Evolutionary conservation across 2,329 filamentous ascomycete species (phyloP), one percentile per base, ranked within the genome.

Genomic region (Cladophialophora carrionii): DNA sequence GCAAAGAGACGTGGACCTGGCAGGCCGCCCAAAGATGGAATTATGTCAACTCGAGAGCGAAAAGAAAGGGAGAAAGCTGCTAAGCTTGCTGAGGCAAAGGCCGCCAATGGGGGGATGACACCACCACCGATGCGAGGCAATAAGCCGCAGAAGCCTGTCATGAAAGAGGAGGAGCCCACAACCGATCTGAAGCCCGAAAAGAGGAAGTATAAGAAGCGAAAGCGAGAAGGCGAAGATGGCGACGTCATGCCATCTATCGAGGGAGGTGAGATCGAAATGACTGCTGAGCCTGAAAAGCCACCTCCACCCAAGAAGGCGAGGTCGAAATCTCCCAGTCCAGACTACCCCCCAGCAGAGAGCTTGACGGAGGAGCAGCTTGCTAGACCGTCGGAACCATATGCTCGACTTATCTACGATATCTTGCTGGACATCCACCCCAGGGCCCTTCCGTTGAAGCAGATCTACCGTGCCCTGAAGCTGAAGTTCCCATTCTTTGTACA

Each of bases 31-130:
- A 88, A 88, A 76, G 86, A 88, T 72, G 87, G 87, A 22, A 82
- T 88, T 72, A 86, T 88, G 81, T 88, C 86, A 4, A 88, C 88
- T 72, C 82, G 87, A 56, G 86, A 88, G 73, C 78, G 82, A 65
- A 81, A 82, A 26, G 80, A 83, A 68, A 76, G 85, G 70, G 80
- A 83, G 62, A 81, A 82, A 67, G 81, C 84, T 63, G 79, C 80
- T 63, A 85, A 84, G 70, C 75, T 83, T 66, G 79, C 79, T 49
- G 78, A 81, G 70, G 71, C 73, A 48, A 74, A 74, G 62, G 70
- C 68, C 32, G 77, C 78, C n/a, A 80, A 81, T 66, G 80, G 80
- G 32, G 79, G 78, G 59, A 75, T 77, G 37, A 80, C 79, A 41
- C 78, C 79, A 17, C 78, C 79, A 41, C 78, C 79, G 32, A 63